phyloP scores from a whole-genome alignment of 306 rosid species.

The Mimosa pudica region DNA sequence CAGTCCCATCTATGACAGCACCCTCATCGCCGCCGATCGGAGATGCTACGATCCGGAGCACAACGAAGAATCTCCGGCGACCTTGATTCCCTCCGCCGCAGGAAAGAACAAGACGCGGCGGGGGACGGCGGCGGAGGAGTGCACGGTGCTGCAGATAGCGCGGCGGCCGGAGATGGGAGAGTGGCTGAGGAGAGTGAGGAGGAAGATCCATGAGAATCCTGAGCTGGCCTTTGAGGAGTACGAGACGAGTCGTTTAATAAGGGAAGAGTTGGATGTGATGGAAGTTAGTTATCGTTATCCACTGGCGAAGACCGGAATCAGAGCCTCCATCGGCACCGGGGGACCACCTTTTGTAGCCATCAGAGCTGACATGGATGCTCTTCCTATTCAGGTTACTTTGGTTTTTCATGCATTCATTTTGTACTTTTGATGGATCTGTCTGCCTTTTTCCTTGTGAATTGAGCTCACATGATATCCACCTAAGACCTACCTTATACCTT shows the following conservation, averaged over 20 bases:
- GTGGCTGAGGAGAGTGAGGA: conserved; percentile 66
- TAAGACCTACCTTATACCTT: too few species aligned
- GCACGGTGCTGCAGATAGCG: conserved; percentile 57
- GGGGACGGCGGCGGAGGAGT: conserved; percentile 33
- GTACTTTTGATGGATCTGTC: too few species aligned
- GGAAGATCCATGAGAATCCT: conserved; percentile 83
- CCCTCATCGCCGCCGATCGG: conserved; percentile 35
- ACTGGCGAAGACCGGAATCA: conserved; percentile 77
- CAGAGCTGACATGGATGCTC: conserved; percentile 99
- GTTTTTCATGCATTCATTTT: too few species aligned
- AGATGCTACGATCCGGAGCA: conserved; percentile 28
- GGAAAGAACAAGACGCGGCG: conserved; percentile 47
- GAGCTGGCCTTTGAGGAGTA: conserved; percentile 90
- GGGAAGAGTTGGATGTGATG: conserved; percentile 80
- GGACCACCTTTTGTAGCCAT: conserved; percentile 87
- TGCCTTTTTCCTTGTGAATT: too few species aligned
- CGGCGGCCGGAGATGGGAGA: conserved; percentile 62
- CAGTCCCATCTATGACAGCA: conserved; percentile 14
- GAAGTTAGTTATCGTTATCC: conserved; percentile 65
- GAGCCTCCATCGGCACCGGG: conserved; percentile 93
- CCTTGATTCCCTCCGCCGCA: not conserved
- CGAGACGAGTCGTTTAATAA: conserved; percentile 72
- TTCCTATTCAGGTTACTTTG: conserved; percentile 72
- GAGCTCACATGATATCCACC: too few species aligned
- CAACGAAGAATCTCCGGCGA: not conserved